phyloP scores from a whole-genome alignment of 345 rosid genomes.

The Syzygium aromaticum region DNA sequence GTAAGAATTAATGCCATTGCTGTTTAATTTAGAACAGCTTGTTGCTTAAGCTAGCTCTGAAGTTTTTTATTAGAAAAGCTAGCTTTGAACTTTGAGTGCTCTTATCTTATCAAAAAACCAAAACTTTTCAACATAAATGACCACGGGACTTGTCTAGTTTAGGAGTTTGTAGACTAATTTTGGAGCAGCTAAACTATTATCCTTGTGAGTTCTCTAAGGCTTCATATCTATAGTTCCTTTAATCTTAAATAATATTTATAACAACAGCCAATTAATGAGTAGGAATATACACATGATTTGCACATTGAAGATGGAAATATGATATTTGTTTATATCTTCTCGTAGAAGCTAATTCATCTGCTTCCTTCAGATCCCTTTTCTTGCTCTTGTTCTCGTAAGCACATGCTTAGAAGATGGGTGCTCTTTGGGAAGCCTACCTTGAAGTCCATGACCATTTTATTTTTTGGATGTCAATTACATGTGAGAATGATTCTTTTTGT shows the following conservation, averaged over 20 bases:
- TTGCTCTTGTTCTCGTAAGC: background rate
- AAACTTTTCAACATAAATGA: background rate
- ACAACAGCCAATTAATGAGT: background rate
- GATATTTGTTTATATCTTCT: background rate
- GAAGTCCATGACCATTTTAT: background rate
- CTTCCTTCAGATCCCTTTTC: background rate
- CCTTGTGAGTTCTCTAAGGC: background rate
- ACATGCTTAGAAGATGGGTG: background rate
- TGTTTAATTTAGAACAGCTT: slow-evolving; percentile 2
- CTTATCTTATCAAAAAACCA: background rate
- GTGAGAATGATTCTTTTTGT: background rate
- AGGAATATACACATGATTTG: background rate
- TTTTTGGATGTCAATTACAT: background rate
- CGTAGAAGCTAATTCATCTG: background rate
- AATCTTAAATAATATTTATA: background rate
- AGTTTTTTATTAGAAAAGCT: background rate
- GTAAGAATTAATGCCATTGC: slow-evolving; percentile 19
- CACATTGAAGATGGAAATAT: background rate
- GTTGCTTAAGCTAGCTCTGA: background rate
- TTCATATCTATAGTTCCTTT: background rate
- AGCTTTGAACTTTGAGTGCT: background rate
- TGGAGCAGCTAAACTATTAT: background rate
- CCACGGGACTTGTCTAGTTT: background rate
- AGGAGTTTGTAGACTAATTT: background rate
- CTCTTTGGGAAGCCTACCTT: background rate